A percentile compares a stretch with the other conserved stretches of the same genome.
phyloP scores from a whole-genome alignment of 176 grass and related monocot species.

The Avena insularis region DNA sequence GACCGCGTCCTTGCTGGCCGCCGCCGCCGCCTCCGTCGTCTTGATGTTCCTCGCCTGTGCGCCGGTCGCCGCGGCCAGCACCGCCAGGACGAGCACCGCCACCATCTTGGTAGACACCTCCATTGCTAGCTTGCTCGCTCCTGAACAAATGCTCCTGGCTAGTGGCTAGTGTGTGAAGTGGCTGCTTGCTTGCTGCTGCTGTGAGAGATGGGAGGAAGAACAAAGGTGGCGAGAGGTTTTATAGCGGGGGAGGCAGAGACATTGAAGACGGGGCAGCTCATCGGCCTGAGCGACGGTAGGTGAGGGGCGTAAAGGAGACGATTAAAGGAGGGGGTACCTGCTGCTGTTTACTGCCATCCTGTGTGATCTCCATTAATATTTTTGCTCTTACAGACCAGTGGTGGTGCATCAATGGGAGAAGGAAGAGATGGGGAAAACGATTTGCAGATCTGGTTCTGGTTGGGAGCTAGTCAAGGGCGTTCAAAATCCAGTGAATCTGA shows the following conservation, averaged over 20 bases:
- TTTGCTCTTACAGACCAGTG: constrained; percentile 31
- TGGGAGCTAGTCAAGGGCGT: not conserved
- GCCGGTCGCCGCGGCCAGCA: constrained; percentile 33
- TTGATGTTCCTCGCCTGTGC: constrained; percentile 74
- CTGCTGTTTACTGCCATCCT: constrained; percentile 52
- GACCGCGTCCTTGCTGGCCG: constrained; percentile 43
- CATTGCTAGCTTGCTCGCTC: constrained; percentile 43
- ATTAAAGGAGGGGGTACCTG: constrained; percentile 54
- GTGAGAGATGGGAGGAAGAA: constrained; percentile 4
- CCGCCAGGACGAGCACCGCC: constrained; percentile 51
- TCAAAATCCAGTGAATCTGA: constrained; percentile 24
- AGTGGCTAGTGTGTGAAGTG: constrained; percentile 14
- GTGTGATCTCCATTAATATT: constrained; percentile 58
- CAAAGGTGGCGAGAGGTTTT: constrained; percentile 22
- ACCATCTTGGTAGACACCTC: constrained; percentile 58
- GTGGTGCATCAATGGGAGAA: constrained; percentile 10
- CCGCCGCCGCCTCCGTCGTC: constrained; percentile 16
- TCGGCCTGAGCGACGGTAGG: constrained; percentile 45
- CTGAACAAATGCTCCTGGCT: not conserved
- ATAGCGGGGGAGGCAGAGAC: constrained; percentile 35
- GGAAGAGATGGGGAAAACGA: not conserved
- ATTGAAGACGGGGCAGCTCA: constrained; percentile 57
- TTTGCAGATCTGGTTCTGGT: constrained; percentile 37
- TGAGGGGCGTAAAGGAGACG: constrained; percentile 45
- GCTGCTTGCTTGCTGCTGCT: constrained; percentile 7